phyloP scores from a whole-genome alignment of 2,329 filamentous ascomycete species.

The Parasarocladium wereldwijsianum region DNA sequence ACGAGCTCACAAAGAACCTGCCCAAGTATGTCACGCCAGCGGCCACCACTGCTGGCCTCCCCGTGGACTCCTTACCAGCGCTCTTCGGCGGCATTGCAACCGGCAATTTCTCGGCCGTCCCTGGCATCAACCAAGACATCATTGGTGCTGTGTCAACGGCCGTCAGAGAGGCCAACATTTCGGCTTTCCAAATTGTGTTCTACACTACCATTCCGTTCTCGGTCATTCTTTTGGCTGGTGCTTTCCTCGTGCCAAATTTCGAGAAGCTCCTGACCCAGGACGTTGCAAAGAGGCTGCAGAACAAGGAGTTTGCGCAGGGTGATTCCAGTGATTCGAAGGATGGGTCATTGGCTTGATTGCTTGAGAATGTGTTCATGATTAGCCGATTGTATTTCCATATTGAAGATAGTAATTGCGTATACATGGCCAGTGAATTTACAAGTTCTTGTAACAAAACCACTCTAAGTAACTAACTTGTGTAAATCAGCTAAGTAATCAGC shows the following conservation, averaged over 20 bases:
- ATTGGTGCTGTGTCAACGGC: conserved; percentile 17
- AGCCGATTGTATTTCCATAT: no score
- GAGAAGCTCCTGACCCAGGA: conserved; percentile 26
- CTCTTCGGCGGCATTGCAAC: conserved; percentile 19
- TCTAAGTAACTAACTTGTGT: no score
- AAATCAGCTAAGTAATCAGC: no score
- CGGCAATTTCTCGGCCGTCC: conserved; percentile 17
- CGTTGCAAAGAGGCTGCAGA: conserved; percentile 27
- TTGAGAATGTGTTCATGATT: no score
- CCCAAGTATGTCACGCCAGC: conserved; percentile 18
- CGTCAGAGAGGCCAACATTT: conserved; percentile 23
- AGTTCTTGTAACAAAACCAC: no score
- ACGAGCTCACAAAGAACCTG: conserved; percentile 18
- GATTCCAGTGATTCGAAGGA: conserved; percentile 1
- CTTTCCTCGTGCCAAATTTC: conserved; percentile 24
- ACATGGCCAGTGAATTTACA: no score
- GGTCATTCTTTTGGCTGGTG: conserved; percentile 20
- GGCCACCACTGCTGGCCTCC: conserved; percentile 20
- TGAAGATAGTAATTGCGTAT: no score
- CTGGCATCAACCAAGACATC: conserved; percentile 19
- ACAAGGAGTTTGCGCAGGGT: conserved; percentile 5
- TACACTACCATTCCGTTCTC: conserved; percentile 24
- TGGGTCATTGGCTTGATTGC: no score
- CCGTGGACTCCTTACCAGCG: conserved; percentile 14
- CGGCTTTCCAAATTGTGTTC: conserved; percentile 29